phyloP scores from a whole-genome alignment of 192 early-diverging fungal species.

The Spinellus fusiger region DNA sequence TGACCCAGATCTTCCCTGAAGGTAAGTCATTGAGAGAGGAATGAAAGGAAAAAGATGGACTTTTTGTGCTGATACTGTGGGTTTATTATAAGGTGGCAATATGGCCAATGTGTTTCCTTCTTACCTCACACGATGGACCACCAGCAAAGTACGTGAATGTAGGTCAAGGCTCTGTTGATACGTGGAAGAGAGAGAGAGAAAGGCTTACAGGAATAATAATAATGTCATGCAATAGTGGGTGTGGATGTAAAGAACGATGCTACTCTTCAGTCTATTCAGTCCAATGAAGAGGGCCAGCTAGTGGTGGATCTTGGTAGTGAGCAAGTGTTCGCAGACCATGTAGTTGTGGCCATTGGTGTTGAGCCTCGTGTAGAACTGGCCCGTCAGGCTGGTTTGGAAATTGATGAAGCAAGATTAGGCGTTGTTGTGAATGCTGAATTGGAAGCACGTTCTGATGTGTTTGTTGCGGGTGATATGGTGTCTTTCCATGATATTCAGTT shows the following conservation, averaged over 20 bases:
- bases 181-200: no score
- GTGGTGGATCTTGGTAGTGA: slow-evolving; percentile 35
- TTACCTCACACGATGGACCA: slow-evolving; percentile 62
- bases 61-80: no score
- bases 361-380: slow-evolving; percentile 54
- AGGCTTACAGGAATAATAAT: no score
- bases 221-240: slow-evolving; percentile 42
- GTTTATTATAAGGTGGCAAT: slow-evolving; percentile 53
- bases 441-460: slow-evolving; percentile 56
- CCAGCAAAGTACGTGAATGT: slow-evolving; percentile 35
- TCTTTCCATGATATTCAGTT: slow-evolving; percentile 59
- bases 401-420: slow-evolving; percentile 52
- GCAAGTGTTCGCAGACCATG: slow-evolving; percentile 45
- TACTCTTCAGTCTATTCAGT: slow-evolving; percentile 30
- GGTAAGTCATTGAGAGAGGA: slow-evolving; percentile 8
- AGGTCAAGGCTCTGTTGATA: neutral
- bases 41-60: no score
- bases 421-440: slow-evolving; percentile 62
- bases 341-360: slow-evolving; percentile 57
- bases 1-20: slow-evolving; percentile 61
- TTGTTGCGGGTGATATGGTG: slow-evolving; percentile 58
- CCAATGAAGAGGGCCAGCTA: slow-evolving; percentile 30
- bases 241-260: slow-evolving; percentile 41
- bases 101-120: slow-evolving; percentile 52
- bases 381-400: slow-evolving; percentile 50